Evolutionary conservation across 2,329 filamentous ascomycete genomes (phyloP), one percentile per base, ranked within the genome.

Genomic region (Curvularia spicifera): DNA sequence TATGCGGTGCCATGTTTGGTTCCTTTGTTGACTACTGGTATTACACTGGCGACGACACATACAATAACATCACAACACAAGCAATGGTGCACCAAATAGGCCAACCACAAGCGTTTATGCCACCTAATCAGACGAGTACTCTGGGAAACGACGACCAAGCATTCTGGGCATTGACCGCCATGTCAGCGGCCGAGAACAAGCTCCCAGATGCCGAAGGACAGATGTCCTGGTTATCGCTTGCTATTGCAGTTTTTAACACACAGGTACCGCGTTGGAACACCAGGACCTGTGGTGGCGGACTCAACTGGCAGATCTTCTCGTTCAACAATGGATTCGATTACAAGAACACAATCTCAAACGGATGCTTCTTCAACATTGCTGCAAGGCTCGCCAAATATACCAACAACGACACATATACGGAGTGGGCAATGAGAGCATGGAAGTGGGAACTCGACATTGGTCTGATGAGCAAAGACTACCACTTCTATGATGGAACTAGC

Each of bases 271-370:
- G 91, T 45, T 94, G 91, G 91, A 87, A 93, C 71, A 80, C 77
- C 0, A 77, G 79, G 0, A 76, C 79, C 43, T 94, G 91, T 69
- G 82, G 81, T 26, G 91, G 91, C 53, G 91, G 91, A 22, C 60
- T 66, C 10, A 67, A 67, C 48, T 93, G 90, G 90, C 91, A 95
- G 78, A 91, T 95, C 63, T 92, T 88, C 72, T 76, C 82, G 1
- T 85, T 83, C 65, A 93, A 94, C 72, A 87, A 87, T 61, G 91
- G 91, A 15, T 87, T 91, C 71, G 82, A 85, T 67, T 93, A 94
- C 82, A 94, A 92, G 76, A 93, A 93, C 78, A 83, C 87, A 12
- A 84, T 92, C 64, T 87, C 87, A 57, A 94, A 93, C 73, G 90
- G 89, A 37, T 87, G 86, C 10, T 87, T 95, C 74, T 92, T 95